These are phyloP conservation scores for Eucalyptus leucophloia DNA, from an alignment of 345 rosid genomes.

Conservation along the genomic window DNA sequence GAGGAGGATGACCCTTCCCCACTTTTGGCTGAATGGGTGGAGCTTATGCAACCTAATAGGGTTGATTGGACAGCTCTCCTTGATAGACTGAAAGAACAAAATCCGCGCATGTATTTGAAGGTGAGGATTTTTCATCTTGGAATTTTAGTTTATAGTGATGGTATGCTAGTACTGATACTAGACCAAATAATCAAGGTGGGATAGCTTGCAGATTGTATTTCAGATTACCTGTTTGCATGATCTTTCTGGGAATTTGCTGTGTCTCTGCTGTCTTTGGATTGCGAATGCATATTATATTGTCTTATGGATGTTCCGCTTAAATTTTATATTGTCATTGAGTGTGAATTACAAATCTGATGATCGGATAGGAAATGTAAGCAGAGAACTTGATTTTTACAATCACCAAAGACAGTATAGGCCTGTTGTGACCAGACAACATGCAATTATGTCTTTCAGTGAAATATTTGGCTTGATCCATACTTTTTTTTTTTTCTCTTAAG, in stretches of 20 bases:
- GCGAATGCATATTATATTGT: background rate
- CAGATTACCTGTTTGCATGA: background rate
- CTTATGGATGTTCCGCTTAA: background rate
- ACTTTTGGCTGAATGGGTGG: slow-evolving; percentile 57
- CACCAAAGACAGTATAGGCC: background rate
- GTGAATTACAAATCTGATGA: background rate
- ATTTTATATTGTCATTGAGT: background rate
- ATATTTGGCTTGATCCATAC: background rate
- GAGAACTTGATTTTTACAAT: background rate
- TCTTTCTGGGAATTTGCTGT: background rate
- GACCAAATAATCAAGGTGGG: background rate
- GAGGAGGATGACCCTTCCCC: slow-evolving; percentile 64
- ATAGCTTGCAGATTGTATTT: background rate
- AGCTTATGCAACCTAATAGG: slow-evolving; percentile 67
- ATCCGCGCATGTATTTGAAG: slow-evolving; percentile 39
- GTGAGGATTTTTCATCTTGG: slow-evolving; percentile 9
- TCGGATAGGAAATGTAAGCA: background rate
- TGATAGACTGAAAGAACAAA: slow-evolving; percentile 44
- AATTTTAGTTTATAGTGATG: background rate
- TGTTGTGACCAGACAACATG: background rate
- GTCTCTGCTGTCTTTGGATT: background rate
- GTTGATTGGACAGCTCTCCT: slow-evolving; percentile 78
- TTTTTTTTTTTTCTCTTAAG: background rate
- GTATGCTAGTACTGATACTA: background rate
- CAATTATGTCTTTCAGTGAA: background rate